Evolutionary conservation across 768 basidiomycete genomes (phyloP).

Genomic region (Tylopilus rubrobrunneus): DNA sequence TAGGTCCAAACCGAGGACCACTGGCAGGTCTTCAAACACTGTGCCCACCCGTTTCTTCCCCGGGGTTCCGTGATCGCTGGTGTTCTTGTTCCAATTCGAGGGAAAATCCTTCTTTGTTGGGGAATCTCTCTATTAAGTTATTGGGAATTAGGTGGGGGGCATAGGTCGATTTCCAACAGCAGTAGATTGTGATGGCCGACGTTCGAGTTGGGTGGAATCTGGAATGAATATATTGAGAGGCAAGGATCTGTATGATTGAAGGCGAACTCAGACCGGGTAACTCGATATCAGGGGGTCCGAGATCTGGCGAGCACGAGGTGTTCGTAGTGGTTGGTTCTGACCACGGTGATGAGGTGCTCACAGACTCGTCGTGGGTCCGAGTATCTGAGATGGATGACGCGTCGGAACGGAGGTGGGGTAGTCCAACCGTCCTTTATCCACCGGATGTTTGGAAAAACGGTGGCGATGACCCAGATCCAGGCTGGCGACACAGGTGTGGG

Average conservation of each 20-base stretch:
- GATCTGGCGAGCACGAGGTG: constrained; percentile 39
- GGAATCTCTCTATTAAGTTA: constrained; percentile 27
- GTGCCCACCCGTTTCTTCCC: constrained; percentile 44
- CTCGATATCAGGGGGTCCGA: constrained; percentile 48
- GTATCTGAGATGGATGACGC: constrained; percentile 52
- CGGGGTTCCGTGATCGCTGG: constrained; percentile 29
- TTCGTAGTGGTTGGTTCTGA: constrained; percentile 53
- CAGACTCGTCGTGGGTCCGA: constrained; percentile 46
- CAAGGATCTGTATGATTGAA: constrained; percentile 77
- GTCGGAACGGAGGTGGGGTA: constrained; percentile 42
- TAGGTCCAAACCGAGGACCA: constrained; percentile 41
- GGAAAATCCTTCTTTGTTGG: constrained; percentile 17
- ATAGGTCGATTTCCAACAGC: constrained; percentile 38
- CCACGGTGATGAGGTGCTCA: constrained; percentile 40
- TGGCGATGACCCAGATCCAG: too few relatives aligned
- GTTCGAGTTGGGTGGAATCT: constrained; percentile 34
- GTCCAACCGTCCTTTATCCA: too few relatives aligned
- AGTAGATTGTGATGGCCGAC: constrained; percentile 34
- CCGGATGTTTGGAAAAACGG: too few relatives aligned
- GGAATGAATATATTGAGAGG: constrained; percentile 41
- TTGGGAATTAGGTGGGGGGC: constrained; percentile 43
- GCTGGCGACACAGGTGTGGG: too few relatives aligned
- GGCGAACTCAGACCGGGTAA: constrained; percentile 63
- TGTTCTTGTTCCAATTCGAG: constrained; percentile 29
- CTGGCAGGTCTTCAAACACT: constrained; percentile 43